Evolutionary conservation across 78 protist species (phyloP).

Genomic region (Planoprotostelium fungivorum): DNA sequence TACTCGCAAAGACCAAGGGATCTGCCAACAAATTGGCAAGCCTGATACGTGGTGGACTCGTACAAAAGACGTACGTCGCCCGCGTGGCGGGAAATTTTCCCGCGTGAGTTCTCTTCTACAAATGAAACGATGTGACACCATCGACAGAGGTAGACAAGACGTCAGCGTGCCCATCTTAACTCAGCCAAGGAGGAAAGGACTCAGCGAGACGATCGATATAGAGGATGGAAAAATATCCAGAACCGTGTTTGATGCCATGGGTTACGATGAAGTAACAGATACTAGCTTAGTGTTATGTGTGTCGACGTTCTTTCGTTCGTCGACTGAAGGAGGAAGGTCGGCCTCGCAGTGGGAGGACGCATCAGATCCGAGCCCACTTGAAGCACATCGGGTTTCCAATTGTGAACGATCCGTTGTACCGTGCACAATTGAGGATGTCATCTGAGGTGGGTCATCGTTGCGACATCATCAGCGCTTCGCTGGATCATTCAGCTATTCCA

Average conservation of each 20-base stretch:
- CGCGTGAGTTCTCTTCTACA: neutral
- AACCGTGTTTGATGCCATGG: slow-evolving; percentile 19
- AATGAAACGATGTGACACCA: neutral
- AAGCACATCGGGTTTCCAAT: slow-evolving; percentile 75
- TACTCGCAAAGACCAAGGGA: slow-evolving; percentile 47
- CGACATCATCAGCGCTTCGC: neutral
- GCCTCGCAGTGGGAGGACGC: slow-evolving; percentile 79
- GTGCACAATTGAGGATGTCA: neutral
- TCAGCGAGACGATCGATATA: slow-evolving; percentile 14
- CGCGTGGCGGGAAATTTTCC: slow-evolving; percentile 71
- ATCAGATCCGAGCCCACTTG: slow-evolving; percentile 87
- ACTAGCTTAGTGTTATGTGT: slow-evolving; percentile 24
- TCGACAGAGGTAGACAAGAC: neutral
- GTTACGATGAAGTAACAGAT: slow-evolving; percentile 23
- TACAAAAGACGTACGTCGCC: slow-evolving; percentile 71
- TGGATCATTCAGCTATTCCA: too few relatives aligned
- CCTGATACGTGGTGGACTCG: slow-evolving; percentile 21
- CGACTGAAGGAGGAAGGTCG: neutral
- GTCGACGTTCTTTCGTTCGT: slow-evolving; percentile 13
- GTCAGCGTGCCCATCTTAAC: slow-evolving; percentile 43
- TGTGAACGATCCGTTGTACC: slow-evolving; percentile 75
- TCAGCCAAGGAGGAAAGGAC: slow-evolving; percentile 24
- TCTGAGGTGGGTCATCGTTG: neutral
- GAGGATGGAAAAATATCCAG: slow-evolving; percentile 27
- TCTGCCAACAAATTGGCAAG: slow-evolving; percentile 23